phyloP scores from a whole-genome alignment of 306 rosid species.

The Mimosa pudica region DNA sequence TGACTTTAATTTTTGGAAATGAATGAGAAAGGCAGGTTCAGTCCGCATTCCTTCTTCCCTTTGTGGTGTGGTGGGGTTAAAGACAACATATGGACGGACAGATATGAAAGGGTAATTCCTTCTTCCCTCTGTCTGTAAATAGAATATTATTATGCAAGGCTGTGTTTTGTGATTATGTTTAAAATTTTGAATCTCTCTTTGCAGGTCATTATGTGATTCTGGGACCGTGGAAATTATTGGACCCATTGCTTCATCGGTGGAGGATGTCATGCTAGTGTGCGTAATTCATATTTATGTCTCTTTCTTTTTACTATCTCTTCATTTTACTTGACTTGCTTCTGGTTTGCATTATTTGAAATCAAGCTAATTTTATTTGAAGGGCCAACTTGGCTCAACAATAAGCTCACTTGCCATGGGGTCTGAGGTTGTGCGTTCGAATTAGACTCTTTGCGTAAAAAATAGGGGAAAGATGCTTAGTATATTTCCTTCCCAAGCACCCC shows the following conservation, averaged over 20 bases:
- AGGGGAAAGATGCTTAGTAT: no score
- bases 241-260: constrained; percentile 90
- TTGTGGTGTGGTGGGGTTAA: constrained; percentile 94
- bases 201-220: constrained; percentile 61
- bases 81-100: constrained; percentile 80
- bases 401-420: no score
- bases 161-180: constrained; percentile 8
- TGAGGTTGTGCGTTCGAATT: no score
- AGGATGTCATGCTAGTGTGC: constrained; percentile 91
- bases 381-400: no score
- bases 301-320: constrained; percentile 24
- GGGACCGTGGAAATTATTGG: constrained; percentile 98
- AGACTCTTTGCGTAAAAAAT: no score
- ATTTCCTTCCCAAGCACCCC: no score
- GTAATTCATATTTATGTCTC: constrained; percentile 38
- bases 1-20: constrained; percentile 31
- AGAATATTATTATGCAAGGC: constrained; percentile 3
- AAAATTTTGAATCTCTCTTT: constrained; percentile 34
- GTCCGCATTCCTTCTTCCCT: constrained; percentile 95
- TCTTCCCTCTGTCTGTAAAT: constrained; percentile 6
- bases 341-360: constrained; percentile 1
- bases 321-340: constrained; percentile 23
- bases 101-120: constrained; percentile 78
- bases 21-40: constrained; percentile 73
- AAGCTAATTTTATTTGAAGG: constrained; percentile 8